Evolutionary conservation across 331 rosid species (phyloP).

Genomic region (Phaseolus coccineus): DNA sequence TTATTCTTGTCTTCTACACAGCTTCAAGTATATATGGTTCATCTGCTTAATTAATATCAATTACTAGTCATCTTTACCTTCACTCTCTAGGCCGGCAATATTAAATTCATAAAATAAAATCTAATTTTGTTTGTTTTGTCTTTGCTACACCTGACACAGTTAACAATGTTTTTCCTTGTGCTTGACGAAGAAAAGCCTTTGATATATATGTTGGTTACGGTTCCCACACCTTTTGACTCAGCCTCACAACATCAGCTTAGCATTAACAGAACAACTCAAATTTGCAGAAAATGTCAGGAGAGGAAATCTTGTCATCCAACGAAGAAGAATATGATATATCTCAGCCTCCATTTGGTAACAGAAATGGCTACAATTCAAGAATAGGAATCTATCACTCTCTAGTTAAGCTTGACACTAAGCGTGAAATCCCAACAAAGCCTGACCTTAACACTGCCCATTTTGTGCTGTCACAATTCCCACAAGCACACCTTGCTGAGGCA

Average conservation of each 20-base stretch:
- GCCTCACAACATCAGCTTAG: not conserved
- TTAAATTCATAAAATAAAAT: not conserved
- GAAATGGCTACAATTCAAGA: conserved; percentile 58
- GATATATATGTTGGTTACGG: conserved; percentile 33
- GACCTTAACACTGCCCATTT: conserved; percentile 63
- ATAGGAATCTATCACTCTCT: conserved; percentile 71
- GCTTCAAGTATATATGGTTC: conserved; percentile 30
- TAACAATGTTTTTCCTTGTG: conserved; percentile 49
- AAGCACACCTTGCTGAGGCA: conserved; percentile 55
- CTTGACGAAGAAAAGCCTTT: conserved; percentile 35
- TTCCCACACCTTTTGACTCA: conserved; percentile 29
- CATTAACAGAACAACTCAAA: not conserved
- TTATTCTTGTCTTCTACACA: conserved; percentile 17
- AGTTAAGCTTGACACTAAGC: conserved; percentile 42
- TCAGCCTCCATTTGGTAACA: conserved; percentile 20
- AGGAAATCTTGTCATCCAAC: conserved; percentile 50
- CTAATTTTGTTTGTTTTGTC: conserved; percentile 14
- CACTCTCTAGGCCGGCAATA: conserved; percentile 47
- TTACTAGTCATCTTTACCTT: not conserved
- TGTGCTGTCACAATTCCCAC: conserved; percentile 81
- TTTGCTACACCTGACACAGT: conserved; percentile 29
- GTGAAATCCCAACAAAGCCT: conserved; percentile 57
- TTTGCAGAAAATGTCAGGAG: conserved; percentile 58
- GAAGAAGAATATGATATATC: conserved; percentile 40
- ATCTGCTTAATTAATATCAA: conserved; percentile 18